These are phyloP conservation scores for Cucumis sativus DNA, from an alignment of 306 rosid genomes.

Conservation along the genomic window DNA sequence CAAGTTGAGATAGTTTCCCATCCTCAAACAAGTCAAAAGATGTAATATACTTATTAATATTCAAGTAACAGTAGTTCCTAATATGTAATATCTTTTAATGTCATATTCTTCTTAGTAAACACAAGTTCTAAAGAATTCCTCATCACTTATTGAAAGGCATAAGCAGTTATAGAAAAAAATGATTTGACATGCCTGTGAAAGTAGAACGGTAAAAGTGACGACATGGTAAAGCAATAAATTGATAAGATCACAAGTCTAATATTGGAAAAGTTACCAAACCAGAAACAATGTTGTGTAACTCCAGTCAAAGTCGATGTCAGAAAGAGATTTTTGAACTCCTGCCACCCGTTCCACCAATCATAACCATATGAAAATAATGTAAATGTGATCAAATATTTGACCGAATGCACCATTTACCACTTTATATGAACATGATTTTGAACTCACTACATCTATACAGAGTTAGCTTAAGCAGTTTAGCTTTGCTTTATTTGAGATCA, in stretches of 20 bases:
- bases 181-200: background rate
- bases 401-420: background rate
- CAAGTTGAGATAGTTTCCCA: conserved; percentile 42
- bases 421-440: background rate
- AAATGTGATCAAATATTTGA: background rate
- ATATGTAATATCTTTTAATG: background rate
- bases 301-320: conserved; percentile 41
- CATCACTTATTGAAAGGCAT: background rate
- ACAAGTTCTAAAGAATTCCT: background rate
- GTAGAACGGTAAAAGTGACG: background rate
- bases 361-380: conserved; percentile 12
- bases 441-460: background rate
- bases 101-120: background rate
- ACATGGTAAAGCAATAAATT: background rate
- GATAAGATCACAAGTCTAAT: background rate
- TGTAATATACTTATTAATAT: background rate
- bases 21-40: conserved; percentile 36
- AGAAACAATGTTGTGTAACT: conserved; percentile 40
- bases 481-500: background rate
- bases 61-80: background rate
- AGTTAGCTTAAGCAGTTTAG: background rate
- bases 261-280: conserved; percentile 65
- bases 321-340: conserved; percentile 48
- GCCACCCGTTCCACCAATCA: conserved; percentile 47
- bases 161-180: background rate